Conservation (phyloP, 2,329 filamentous ascomycete genomes). For the Aureobasidium leucospermi region DNA sequence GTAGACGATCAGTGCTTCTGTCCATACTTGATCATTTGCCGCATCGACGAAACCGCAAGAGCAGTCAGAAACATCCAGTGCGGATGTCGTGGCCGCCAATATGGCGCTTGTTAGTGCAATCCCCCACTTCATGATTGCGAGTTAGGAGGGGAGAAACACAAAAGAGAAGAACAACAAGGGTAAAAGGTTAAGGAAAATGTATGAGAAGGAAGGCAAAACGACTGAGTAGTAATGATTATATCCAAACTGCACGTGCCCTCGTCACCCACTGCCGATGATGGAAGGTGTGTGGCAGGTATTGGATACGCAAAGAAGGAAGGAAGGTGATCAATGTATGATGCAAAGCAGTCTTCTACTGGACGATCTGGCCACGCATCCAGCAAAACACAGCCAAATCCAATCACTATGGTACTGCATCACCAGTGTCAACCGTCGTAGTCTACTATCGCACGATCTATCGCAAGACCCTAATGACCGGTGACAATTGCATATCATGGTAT, state of each 20-base stretch:
- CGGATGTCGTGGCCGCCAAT: not conserved
- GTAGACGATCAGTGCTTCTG: constrained; percentile 42
- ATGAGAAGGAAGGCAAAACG: not conserved
- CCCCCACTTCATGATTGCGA: constrained; percentile 11
- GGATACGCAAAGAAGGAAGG: not conserved
- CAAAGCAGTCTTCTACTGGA: not conserved
- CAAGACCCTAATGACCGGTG: not conserved
- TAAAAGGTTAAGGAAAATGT: not conserved
- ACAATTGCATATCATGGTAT: not conserved
- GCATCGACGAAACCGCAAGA: constrained; percentile 41
- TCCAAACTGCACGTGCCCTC: constrained; percentile 1
- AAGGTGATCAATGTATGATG: constrained; percentile 1
- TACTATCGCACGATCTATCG: not conserved
- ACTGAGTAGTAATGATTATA: not conserved
- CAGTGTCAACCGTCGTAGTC: not conserved
- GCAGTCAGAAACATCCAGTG: constrained; percentile 25
- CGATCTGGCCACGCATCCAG: not conserved
- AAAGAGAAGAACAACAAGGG: not conserved
- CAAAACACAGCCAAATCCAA: not conserved
- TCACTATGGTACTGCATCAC: not conserved
- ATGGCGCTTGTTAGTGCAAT: not conserved
- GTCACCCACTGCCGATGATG: not conserved
- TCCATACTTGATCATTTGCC: constrained; percentile 33
- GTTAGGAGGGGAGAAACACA: not conserved
- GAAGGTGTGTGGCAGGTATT: not conserved